Evolutionary conservation across 768 basidiomycete species (phyloP), one percentile per base, ranked within the genome.

Genomic region (Russula lepida): DNA sequence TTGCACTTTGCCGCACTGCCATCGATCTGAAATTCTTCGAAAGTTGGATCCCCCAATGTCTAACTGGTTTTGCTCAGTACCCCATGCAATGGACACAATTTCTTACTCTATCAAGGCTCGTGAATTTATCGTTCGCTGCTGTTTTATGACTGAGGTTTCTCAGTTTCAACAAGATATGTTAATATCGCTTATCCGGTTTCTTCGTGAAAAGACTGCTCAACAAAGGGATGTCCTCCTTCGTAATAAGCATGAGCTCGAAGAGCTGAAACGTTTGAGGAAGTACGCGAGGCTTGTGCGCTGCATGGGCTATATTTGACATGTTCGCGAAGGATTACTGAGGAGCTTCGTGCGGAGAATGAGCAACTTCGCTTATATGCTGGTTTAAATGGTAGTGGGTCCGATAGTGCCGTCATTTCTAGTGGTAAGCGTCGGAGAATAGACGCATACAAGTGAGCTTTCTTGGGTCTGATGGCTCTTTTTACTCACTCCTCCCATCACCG

Each of bases 31-130:
- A 56, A 46, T 13, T 7, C 1, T 33, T 25, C 21, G 27, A 25
- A 67, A 92, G 90, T 80, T 92, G 80, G 88, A 88, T 9, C 73
- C 79, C 1, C 89, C 90, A 0, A 90, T 92, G 87, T 83, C 84
- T 12, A 80, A 85, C 32, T 92, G 89, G 89, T 92, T 92, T 74
- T 77, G 78, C 11, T 79, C 83, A 35, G 72, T 86, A 30, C 83
- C 88, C 8, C 72, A 75, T 58, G 73, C 81, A 2, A 71, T 91
- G 30, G 89, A 92, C 68, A 70, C 78, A 27, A 72, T 88, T 28
- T 84, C 88, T 44, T 81, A 79, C 66, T 81, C 89, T 19, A 78
- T 81, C 54, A 88, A 87, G 78, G 89, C 87, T 57, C 8, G 69
- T 66, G 35, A 28, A 48, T 41, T 2, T 21, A 3, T 25, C 11